A percentile compares a stretch with the other conserved stretches of the same genome.
phyloP scores from a whole-genome alignment of 2,329 filamentous ascomycete genomes.

The Myriosclerotinia curreyana region DNA sequence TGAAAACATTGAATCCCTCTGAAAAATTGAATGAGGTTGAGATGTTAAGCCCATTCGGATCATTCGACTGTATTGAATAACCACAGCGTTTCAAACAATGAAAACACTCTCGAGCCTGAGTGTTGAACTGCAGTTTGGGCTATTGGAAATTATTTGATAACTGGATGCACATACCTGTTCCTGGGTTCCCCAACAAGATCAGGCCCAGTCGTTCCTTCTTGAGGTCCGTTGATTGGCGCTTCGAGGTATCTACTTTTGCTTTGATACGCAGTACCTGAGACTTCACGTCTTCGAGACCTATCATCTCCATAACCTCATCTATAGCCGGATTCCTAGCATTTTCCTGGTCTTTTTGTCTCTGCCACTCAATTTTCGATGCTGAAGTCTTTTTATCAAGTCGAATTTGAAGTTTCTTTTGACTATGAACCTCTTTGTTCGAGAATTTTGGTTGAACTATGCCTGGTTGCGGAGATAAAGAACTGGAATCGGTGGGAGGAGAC shows the following conservation, averaged over 20 bases:
- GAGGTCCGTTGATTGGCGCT: slow-evolving; percentile 56
- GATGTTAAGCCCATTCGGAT: too few species aligned
- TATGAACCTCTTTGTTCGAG: too few species aligned
- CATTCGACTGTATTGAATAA: too few species aligned
- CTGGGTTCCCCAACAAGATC: slow-evolving; percentile 68
- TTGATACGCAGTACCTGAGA: slow-evolving; percentile 61
- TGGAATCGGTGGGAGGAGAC: neutral
- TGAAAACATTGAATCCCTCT: too few species aligned
- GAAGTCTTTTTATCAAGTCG: slow-evolving; percentile 31
- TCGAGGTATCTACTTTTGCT: slow-evolving; percentile 55
- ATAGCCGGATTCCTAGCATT: slow-evolving; percentile 51
- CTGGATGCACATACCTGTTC: slow-evolving; percentile 54
- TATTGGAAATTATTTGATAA: neutral
- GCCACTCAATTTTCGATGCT: slow-evolving; percentile 54
- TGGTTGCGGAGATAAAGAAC: neutral
- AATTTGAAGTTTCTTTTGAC: slow-evolving; percentile 23
- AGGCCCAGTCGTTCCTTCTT: slow-evolving; percentile 59
- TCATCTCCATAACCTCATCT: slow-evolving; percentile 66
- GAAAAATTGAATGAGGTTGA: too few species aligned
- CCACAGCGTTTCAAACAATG: too few species aligned
- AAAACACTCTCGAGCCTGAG: too few species aligned
- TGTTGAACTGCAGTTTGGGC: neutral
- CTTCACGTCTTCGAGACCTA: slow-evolving; percentile 70
- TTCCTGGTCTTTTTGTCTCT: slow-evolving; percentile 54
- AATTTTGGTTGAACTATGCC: neutral